Conservation (phyloP, 805 yeast species). For the Nakazawaea laoshanensis region DNA sequence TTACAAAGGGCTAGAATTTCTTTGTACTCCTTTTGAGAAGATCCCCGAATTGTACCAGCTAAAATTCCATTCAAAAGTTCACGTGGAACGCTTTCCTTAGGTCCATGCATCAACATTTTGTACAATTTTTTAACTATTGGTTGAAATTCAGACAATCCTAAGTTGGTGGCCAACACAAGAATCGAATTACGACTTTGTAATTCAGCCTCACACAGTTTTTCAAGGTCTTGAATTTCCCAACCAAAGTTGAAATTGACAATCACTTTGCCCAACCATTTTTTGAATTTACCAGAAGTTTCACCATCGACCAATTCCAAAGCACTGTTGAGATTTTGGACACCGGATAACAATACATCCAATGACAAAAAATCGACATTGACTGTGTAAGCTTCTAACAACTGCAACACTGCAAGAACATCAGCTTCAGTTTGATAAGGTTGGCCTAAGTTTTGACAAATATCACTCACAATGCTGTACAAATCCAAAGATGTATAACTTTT, state of each 20-base stretch:
- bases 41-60: conserved; percentile 25
- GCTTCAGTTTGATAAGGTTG: conserved; percentile 20
- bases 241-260: conserved; percentile 19
- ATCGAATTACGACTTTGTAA: conserved; percentile 33
- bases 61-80: conserved; percentile 39
- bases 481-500: conserved; percentile 22
- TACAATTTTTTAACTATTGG: conserved; percentile 30
- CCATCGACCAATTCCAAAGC: conserved; percentile 15
- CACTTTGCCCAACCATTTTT: conserved; percentile 2
- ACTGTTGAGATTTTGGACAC: conserved; percentile 25
- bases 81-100: conserved; percentile 40
- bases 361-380: conserved; percentile 22
- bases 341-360: conserved; percentile 25
- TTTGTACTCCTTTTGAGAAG: conserved; percentile 46
- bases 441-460: conserved; percentile 30
- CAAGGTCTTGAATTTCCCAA: conserved; percentile 24
- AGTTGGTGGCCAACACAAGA: conserved; percentile 28
- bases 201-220: conserved; percentile 24
- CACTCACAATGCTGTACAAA: conserved; percentile 27
- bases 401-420: conserved; percentile 24
- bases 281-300: conserved; percentile 3
- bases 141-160: conserved; percentile 18
- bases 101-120: conserved; percentile 46
- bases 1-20: conserved; percentile 46
- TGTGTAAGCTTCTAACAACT: conserved; percentile 21